Base-by-base conservation (phyloP, 2,329 filamentous ascomycete genomes). In the Anthostomella pinea region DNA sequence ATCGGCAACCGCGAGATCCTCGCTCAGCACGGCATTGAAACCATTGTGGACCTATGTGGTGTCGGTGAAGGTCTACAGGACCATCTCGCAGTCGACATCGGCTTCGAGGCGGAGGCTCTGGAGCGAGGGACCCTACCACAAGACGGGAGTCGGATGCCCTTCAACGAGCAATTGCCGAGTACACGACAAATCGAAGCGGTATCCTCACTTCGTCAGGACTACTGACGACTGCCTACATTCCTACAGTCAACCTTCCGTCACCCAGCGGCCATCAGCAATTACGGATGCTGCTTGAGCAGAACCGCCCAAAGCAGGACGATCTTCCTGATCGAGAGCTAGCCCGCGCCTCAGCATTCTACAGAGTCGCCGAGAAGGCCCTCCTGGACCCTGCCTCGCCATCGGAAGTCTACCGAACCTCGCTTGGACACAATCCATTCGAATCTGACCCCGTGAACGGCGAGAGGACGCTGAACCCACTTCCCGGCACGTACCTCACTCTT, bases 11-110 rank as follows among this genome's bases (percentile, higher is more conserved):
- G 61, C 3, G 52, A 63, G 0, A 48, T 73, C 8, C 58, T 75
- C 6, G 45, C 60, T 14, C 51, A 55, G 2, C 63, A 63, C 4
- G 63, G 63, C 1, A 64, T 75, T 15, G 47, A 62, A 8, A 54
- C 63, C 20, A 67, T 66, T 38, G 56, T 73, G n/a, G 53, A 62
- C 18, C 67, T 66, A 24, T 57, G 60, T 3, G 63, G 62, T 8
- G 66, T 75, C 3, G 72, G 72, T 13, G 65, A 67, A 33, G 71
- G 73, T 40, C 59, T 73, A 27, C 70, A 74, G 43, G 70, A 75
- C 30, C 69, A 70, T 51, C 19, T 41, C 11, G 22, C 18, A 5
- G 25, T 15, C 16, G 16, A 38, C 14, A 11, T 38, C 8, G 15
- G 28, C 18, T 38, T 38, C 19, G 35, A 35, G 33, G 13, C 25